Conservation (phyloP, 2,329 filamentous ascomycete species). For the Sclerotinia borealis region DNA sequence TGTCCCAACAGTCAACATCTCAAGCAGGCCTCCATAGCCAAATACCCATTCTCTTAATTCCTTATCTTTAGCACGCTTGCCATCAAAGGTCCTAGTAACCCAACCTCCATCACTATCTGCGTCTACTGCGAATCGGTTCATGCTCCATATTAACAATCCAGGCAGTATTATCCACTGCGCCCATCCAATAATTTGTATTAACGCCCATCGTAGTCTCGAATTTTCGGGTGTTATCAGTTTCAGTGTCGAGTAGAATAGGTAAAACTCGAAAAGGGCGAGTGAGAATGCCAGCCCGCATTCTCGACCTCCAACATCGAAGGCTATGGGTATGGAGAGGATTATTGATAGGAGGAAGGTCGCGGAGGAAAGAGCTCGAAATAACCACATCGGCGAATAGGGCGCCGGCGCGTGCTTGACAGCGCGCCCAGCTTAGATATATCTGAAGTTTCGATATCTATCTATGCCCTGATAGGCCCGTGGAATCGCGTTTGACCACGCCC, state of each 20-base stretch:
- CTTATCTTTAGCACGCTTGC: constrained; percentile 57
- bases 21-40: constrained; percentile 75
- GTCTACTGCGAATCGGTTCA: constrained; percentile 93
- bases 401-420: constrained; percentile 43
- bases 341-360: constrained; percentile 84
- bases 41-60: constrained; percentile 80
- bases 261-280: constrained; percentile 81
- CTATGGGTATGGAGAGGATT: constrained; percentile 90
- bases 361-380: constrained; percentile 74
- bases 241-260: constrained; percentile 78
- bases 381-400: constrained; percentile 64
- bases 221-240: constrained; percentile 74
- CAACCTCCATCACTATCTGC: constrained; percentile 65
- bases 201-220: constrained; percentile 66
- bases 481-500: neutral
- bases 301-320: constrained; percentile 94
- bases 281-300: constrained; percentile 94
- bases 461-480: neutral
- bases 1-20: constrained; percentile 71
- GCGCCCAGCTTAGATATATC: constrained; percentile 30
- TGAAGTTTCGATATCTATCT: neutral
- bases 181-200: constrained; percentile 63
- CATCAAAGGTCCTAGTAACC: constrained; percentile 73
- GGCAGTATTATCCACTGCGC: constrained; percentile 86
- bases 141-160: constrained; percentile 82